Evolutionary conservation across 495 filamentous ascomycete genomes (phyloP), one percentile per base, ranked within the genome.

Genomic region (Talaromyces wortmannii): DNA sequence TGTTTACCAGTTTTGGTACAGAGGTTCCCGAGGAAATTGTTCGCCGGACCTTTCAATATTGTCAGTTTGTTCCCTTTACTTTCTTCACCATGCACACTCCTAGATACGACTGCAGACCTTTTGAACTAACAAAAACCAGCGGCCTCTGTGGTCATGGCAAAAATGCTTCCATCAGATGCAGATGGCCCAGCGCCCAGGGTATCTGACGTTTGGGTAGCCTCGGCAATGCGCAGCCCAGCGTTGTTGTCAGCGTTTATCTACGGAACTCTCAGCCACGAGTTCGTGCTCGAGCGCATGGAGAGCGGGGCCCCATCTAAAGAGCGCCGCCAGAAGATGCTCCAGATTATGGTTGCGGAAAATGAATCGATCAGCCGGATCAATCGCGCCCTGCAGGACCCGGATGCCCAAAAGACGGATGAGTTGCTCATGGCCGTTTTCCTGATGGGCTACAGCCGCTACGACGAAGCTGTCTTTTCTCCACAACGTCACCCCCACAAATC

Each of bases 231-330:
- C 15, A 53, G 52, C 30, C 52, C 50, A 10, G 52, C 52, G 16
- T 15, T 53, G 13, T 16, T 53, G 8, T 53, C 52, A 15, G 52
- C 52, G n/a, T 53, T 53, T 46, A 12, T 53, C n/a, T 53, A 53
- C 30, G 52, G 52, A n/a, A 53, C 52, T 16, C 52, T 53, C 12
- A 53, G 52, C 40, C 52, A 53, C 17, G 52, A 53, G n/a, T 53
- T 53, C 11, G 52, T 53, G 18, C 42, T 53, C 23, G 52, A 53
- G 12, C 52, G 52, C 31, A 53, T 53, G 52, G 36, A 53, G 29
- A 53, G 52, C 29, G 43, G 52, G 10, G 8, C 30, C 13, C 52
- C 52, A 16, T 45, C 52, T n/a, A 53, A 42, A 29, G 32, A 53
- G 32, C 43, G 52, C 13, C 52, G 52, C 16, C 52, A 53, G 29